Percentiles rank a stretch among this genome's conserved stretches.
phyloP scores from a whole-genome alignment of 2,329 filamentous ascomycete species.

The Fonsecaea pugnacius region DNA sequence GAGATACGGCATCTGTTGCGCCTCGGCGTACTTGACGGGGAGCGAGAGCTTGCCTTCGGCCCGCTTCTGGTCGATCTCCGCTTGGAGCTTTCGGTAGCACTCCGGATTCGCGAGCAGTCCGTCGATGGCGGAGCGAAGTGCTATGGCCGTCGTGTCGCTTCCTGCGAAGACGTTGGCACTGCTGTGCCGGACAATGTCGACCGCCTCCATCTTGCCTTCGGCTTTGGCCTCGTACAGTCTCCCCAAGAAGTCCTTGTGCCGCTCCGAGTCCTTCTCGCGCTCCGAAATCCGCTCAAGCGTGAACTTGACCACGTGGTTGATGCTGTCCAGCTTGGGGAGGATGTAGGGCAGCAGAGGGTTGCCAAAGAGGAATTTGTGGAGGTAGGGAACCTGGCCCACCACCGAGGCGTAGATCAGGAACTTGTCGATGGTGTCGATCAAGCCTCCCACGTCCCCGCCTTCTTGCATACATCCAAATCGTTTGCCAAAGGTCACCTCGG shows the following conservation, averaged over 20 bases:
- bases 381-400: conserved; percentile 10
- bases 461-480: conserved; percentile 74
- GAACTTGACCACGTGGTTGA: conserved; percentile 4
- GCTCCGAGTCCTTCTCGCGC: conserved; percentile 1
- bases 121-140: conserved; percentile 64
- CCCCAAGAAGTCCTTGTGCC: conserved; percentile 44
- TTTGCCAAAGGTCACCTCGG: conserved; percentile 54
- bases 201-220: conserved; percentile 8
- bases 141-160: conserved; percentile 77
- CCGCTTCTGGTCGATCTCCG: conserved; percentile 20
- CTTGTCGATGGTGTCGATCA: conserved; percentile 36
- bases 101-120: conserved; percentile 67
- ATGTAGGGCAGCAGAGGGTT: conserved; percentile 8
- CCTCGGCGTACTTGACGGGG: conserved; percentile 32
- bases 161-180: conserved; percentile 57
- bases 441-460: conserved; percentile 69
- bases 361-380: conserved; percentile 20
- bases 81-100: conserved; percentile 14
- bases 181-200: neutral
- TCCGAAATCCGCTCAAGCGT: neutral
- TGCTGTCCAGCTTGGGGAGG: neutral
- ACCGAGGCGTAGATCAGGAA: conserved; percentile 28
- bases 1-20: conserved; percentile 30
- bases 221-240: conserved; percentile 43
- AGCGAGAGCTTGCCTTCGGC: conserved; percentile 13